Evolutionary conservation across 2,329 filamentous ascomycete species (phyloP).

Genomic region (Pestalotiopsis sp.): DNA sequence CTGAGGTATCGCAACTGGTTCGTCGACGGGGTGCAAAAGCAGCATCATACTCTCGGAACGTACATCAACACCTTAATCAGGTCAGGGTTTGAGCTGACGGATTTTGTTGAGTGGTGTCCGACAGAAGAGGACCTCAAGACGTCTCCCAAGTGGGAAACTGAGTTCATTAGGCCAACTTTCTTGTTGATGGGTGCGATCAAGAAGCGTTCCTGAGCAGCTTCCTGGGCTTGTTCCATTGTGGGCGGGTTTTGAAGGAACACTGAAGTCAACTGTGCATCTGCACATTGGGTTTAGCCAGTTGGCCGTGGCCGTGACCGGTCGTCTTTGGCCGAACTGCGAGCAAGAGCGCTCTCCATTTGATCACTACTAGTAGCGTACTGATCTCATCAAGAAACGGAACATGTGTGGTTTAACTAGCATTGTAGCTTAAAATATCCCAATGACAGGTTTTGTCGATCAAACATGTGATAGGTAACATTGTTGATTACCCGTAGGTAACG

Average conservation of each 20-base stretch:
- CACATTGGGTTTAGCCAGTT: not conserved
- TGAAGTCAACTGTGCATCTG: not conserved
- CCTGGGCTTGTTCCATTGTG: not conserved
- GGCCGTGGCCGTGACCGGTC: not conserved
- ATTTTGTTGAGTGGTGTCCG: constrained; percentile 40
- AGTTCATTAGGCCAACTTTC: constrained; percentile 25
- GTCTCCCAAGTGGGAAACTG: constrained; percentile 19
- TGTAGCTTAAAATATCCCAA: not conserved
- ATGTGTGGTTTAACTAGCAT: not conserved
- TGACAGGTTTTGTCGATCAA: not conserved
- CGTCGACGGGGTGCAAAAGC: constrained; percentile 44
- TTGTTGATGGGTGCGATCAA: constrained; percentile 23
- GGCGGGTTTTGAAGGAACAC: not conserved
- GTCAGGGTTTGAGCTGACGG: constrained; percentile 39
- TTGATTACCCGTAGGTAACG: not conserved
- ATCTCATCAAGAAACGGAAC: not conserved
- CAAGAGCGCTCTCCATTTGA: not conserved
- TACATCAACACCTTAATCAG: constrained; percentile 41
- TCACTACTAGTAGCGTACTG: not conserved
- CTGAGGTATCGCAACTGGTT: constrained; percentile 44
- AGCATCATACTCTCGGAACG: constrained; percentile 47
- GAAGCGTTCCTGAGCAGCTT: constrained; percentile 6
- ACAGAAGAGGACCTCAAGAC: constrained; percentile 20
- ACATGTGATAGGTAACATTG: not conserved
- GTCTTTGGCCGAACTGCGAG: not conserved